Percentiles rank a stretch among this genome's conserved stretches.
Evolutionary conservation across 2,329 filamentous ascomycete species (phyloP).

Genomic region (Talaromyces rugulosus): DNA sequence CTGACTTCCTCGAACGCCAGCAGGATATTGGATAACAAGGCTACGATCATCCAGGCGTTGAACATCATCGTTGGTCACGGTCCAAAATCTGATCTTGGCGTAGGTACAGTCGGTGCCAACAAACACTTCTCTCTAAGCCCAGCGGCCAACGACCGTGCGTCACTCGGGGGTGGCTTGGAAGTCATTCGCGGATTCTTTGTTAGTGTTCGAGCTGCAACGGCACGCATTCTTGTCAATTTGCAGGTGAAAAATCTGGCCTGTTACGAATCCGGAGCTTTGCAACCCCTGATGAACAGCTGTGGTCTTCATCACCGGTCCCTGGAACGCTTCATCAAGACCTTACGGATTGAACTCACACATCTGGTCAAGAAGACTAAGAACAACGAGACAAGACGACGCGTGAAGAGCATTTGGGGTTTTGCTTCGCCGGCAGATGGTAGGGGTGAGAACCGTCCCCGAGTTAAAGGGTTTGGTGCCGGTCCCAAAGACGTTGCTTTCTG

Average conservation of each 20-base stretch:
- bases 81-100: slow-evolving; percentile 39
- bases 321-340: slow-evolving; percentile 36
- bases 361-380: slow-evolving; percentile 26
- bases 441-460: slow-evolving; percentile 31
- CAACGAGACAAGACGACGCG: slow-evolving; percentile 33
- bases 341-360: slow-evolving; percentile 41
- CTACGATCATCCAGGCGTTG: slow-evolving; percentile 53
- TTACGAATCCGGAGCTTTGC: slow-evolving; percentile 47
- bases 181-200: slow-evolving; percentile 60
- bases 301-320: slow-evolving; percentile 50
- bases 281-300: slow-evolving; percentile 28
- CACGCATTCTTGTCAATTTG: slow-evolving; percentile 57
- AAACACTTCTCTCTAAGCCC: slow-evolving; percentile 47
- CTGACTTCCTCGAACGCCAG: slow-evolving; percentile 32
- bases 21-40: slow-evolving; percentile 40
- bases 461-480: slow-evolving; percentile 40
- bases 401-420: slow-evolving; percentile 46
- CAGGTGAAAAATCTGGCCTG: slow-evolving; percentile 60
- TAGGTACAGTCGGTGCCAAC: slow-evolving; percentile 50
- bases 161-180: slow-evolving; percentile 50
- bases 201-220: slow-evolving; percentile 56
- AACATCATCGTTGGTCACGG: slow-evolving; percentile 55
- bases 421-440: slow-evolving; percentile 39
- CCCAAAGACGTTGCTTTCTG: slow-evolving; percentile 55
- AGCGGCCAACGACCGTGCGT: slow-evolving; percentile 45